These are phyloP conservation scores for Blastobotrys proliferans DNA, from an alignment of 1,139 yeast species.

Conservation along the genomic window DNA sequence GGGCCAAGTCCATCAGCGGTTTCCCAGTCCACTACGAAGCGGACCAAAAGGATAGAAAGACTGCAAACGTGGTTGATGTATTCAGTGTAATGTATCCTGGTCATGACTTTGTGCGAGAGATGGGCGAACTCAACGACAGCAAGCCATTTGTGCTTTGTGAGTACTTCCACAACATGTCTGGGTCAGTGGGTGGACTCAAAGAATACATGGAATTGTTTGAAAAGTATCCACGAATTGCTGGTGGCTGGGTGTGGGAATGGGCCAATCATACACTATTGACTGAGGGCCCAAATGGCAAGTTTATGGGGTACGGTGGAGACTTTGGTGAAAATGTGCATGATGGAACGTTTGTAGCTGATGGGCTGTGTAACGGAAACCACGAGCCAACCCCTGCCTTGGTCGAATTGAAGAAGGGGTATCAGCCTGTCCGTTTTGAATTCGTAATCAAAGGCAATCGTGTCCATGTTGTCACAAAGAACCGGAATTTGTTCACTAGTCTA, in stretches of 20 bases:
- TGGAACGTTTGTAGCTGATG: slow-evolving; percentile 39
- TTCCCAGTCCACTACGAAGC: slow-evolving; percentile 37
- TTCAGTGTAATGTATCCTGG: slow-evolving; percentile 36
- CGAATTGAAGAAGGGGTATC: slow-evolving; percentile 34
- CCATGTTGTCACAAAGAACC: slow-evolving; percentile 3
- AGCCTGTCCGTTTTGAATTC: slow-evolving; percentile 27
- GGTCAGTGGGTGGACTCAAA: slow-evolving; percentile 37
- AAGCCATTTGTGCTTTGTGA: slow-evolving; percentile 38
- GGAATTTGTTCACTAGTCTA: slow-evolving; percentile 15
- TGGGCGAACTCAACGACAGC: slow-evolving; percentile 22
- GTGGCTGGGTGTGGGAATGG: slow-evolving; percentile 43
- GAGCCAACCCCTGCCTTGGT: slow-evolving; percentile 37
- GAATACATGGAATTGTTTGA: slow-evolving; percentile 37
- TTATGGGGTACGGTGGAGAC: slow-evolving; percentile 35
- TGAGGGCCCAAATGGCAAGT: slow-evolving; percentile 8
- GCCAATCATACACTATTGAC: slow-evolving; percentile 36
- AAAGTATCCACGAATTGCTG: slow-evolving; percentile 32
- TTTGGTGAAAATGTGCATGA: slow-evolving; percentile 38
- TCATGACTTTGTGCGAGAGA: slow-evolving; percentile 26
- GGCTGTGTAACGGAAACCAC: slow-evolving; percentile 34
- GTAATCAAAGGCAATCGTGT: background rate
- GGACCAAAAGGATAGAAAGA: slow-evolving; percentile 21
- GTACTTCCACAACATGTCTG: slow-evolving; percentile 42
- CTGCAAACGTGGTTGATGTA: slow-evolving; percentile 33
- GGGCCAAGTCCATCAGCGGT: slow-evolving; percentile 25